Evolutionary conservation across 1,139 yeast genomes (phyloP), one percentile per base, ranked within the genome.

Genomic region (Yamadazyma dushanensis): DNA sequence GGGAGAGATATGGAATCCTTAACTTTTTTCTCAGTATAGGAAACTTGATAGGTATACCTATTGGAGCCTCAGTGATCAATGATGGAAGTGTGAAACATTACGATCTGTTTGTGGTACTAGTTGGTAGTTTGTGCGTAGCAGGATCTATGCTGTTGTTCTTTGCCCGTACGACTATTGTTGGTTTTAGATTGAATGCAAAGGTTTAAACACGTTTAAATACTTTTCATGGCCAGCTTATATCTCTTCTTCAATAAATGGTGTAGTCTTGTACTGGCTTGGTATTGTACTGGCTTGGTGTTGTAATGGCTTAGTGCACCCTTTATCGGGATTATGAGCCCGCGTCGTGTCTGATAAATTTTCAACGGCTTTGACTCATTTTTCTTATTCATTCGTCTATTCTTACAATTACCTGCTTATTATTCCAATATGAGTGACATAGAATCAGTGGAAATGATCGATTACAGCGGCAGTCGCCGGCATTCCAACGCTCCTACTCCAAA

Each of bases 11-110:
- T 39, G 72, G 73, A 1, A 43, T 64, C 13, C 53, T 63, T 37
- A 61, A 62, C 48, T 56, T 61, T 29, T 52, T 61, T 35, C 54
- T 63, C 17, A 63, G 70, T 38, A 45, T 63, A 34, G 71, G 71
- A 5, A 65, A 64, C 37, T 56, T 67, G 34, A 43, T 73, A 13
- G 72, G 76, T 26, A 57, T 76, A 13, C 80, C 80, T 0, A 54
- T 73, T 22, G 77, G 76, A 8, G 78, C 78, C 37, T 67, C 71
- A 1, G 66, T 76, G 35, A 68, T 77, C 26, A 70, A 72, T 2
- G 49, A 68, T 3, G 65, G 61, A 3, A 35, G 47, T 8, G 43
- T 37, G 21, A 41, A 43, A 26, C 45, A 54, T 14, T 61, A 58
- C 33, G 52, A 56, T 20, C 46, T 46, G 45, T 60, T 59, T 45